phyloP scores from a whole-genome alignment of 2,329 filamentous ascomycete species.

The Pseudocercospora eumusae region DNA sequence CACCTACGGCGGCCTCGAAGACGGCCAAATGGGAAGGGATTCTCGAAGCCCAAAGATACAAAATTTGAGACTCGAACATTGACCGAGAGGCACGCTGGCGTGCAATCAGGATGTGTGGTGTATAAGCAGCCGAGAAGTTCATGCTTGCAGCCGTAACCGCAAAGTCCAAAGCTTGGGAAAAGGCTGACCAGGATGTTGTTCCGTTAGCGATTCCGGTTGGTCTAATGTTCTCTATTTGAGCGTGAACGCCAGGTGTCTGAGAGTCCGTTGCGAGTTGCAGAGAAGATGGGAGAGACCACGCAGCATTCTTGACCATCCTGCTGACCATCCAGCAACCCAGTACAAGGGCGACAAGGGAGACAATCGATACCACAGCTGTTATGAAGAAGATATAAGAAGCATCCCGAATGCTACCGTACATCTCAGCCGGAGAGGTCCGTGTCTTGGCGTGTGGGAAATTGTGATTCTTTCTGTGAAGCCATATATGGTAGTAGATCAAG shows the following conservation, averaged over 20 bases:
- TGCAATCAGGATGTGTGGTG: neutral
- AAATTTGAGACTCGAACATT: neutral
- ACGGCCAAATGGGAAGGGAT: neutral
- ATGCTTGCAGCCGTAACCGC: neutral
- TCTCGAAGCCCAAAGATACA: neutral
- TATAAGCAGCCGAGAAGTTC: neutral
- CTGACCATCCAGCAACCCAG: too few species aligned
- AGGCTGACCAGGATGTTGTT: neutral
- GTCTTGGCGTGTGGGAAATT: too few species aligned
- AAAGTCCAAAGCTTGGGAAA: neutral
- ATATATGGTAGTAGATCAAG: too few species aligned
- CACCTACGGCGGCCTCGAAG: neutral
- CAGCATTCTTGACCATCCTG: too few species aligned
- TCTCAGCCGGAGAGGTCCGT: too few species aligned
- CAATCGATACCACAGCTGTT: too few species aligned
- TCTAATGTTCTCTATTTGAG: neutral
- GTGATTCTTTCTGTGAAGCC: too few species aligned
- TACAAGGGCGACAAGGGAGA: too few species aligned
- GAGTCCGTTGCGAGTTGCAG: neutral
- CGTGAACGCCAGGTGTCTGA: neutral
- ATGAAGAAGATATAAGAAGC: too few species aligned
- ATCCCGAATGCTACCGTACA: too few species aligned
- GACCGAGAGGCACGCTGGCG: neutral
- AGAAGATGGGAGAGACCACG: neutral
- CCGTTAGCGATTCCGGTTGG: neutral